Evolutionary conservation across 176 grass and related monocot genomes (phyloP), one percentile per base, ranked within the genome.

Genomic region (Eleusine indica): DNA sequence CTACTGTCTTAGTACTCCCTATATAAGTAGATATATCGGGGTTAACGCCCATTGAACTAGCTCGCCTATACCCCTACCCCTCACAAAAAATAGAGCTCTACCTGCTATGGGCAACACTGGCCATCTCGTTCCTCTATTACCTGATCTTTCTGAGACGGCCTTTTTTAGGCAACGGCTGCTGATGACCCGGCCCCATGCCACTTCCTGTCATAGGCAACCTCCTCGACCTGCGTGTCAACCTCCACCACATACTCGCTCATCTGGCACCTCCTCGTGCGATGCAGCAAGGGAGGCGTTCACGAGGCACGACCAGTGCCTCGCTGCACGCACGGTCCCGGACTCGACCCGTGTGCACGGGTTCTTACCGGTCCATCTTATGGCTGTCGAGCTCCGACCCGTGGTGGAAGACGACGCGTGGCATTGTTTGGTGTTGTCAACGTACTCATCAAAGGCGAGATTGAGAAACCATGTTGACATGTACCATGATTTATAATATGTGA

Each of bases 201-300:
- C 15, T 56, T 4, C 52, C 52, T 4, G 1, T 56, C 17, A 3
- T 56, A 2, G 52, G 52, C 52, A 56, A 56, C 17, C 52, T 56
- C 17, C 52, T 56, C 17, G 52, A 56, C 52, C 17, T 56, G 15
- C 52, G 13, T 17, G 4, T 3, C 0, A 56, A 56, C 17, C 52
- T 56, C 52, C 52, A 56, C 52, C 52, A 56, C 52, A 56, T 17
- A 17, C 52, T 94, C 9, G 75, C 86, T 7, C 11, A 17, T 17
- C 52, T 56, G 3, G 1, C 14, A 5, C 51, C 70, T 94, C 92
- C 47, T 89, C 86, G 9, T 44, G 64, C 12, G 79, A 80, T 10
- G 76, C 70, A 14, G 92, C 83, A 0, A 0, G n/a, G 25, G 86
- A 91, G 73, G 85, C 89, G 1, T 25, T 88, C 25, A 75, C 77